phyloP scores from a whole-genome alignment of 2,329 filamentous ascomycete genomes.

The Pseudopithomyces maydicus region DNA sequence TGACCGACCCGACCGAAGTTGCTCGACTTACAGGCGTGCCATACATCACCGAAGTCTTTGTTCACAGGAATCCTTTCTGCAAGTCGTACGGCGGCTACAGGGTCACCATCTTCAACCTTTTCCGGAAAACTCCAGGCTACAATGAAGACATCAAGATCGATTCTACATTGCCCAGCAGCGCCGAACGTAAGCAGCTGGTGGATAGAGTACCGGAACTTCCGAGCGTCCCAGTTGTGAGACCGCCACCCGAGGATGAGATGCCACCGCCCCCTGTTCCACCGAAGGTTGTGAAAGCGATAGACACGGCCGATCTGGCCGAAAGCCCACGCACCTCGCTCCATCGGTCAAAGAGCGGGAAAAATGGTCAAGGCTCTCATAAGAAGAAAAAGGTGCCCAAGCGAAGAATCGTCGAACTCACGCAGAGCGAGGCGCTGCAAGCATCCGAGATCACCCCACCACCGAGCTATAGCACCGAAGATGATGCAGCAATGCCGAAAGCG shows the following conservation, averaged over 20 bases:
- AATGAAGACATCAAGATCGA: conserved; percentile 91
- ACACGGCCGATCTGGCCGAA: conserved; percentile 23
- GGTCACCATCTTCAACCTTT: conserved; percentile 92
- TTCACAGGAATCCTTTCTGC: conserved; percentile 89
- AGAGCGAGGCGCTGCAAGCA: conserved; percentile 40
- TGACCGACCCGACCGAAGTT: conserved; percentile 90
- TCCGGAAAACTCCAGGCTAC: conserved; percentile 87
- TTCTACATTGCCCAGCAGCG: conserved; percentile 78
- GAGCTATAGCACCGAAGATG: conserved; percentile 15
- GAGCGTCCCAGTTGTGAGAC: conserved; percentile 77
- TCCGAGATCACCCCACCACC: conserved; percentile 11
- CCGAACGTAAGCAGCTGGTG: conserved; percentile 81
- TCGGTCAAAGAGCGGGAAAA: conserved; percentile 42
- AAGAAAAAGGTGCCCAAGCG: conserved; percentile 64
- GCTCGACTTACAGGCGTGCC: conserved; percentile 89
- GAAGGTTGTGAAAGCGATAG: conserved; percentile 52
- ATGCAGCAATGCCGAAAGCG: conserved; percentile 13
- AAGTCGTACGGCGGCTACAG: conserved; percentile 85
- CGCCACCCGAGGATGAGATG: conserved; percentile 63
- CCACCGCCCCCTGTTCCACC: conserved; percentile 64
- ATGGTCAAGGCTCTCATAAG: conserved; percentile 52
- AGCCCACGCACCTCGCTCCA: conserved; percentile 37
- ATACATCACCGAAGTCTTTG: conserved; percentile 89
- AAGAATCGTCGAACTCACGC: conserved; percentile 63
- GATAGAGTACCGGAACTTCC: conserved; percentile 79